Percentiles rank a stretch among this genome's conserved stretches.
Conservation (phyloP, 1,284 basidiomycete species). For the Megacollybia platyphylla region DNA sequence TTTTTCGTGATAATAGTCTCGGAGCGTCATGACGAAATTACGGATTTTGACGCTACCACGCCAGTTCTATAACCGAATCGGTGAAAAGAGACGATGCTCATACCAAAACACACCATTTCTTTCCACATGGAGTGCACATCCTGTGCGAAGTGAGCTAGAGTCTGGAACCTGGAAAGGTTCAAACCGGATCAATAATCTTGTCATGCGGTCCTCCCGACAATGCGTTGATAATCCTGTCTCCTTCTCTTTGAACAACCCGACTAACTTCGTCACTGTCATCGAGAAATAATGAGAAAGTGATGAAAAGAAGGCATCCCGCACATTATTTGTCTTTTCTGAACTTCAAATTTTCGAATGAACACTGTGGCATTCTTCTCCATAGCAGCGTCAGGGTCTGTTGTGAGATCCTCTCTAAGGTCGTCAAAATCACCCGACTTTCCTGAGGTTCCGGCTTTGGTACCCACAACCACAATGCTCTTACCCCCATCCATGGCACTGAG, state of each 20-base stretch:
- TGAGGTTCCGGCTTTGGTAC: background rate
- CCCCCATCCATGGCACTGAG: background rate
- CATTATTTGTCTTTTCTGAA: constrained; percentile 14
- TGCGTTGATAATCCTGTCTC: constrained; percentile 1
- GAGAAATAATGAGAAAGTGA: constrained; percentile 4
- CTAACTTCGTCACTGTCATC: constrained; percentile 6
- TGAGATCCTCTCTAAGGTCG: constrained; percentile 8
- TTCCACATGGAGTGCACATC: background rate
- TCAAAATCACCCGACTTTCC: background rate
- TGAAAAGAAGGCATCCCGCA: constrained; percentile 4
- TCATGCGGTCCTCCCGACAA: background rate
- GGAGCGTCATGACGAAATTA: background rate
- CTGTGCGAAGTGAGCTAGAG: background rate
- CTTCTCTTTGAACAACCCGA: constrained; percentile 6
- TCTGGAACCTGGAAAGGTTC: background rate
- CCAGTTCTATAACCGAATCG: background rate
- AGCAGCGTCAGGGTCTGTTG: constrained; percentile 13
- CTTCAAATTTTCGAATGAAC: constrained; percentile 16
- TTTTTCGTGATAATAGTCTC: background rate
- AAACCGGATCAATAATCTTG: constrained; percentile 3
- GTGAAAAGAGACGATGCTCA: background rate
- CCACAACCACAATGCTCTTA: background rate
- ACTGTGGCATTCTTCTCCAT: constrained; percentile 14
- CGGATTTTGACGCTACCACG: background rate
- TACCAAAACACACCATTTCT: background rate